Evolutionary conservation across 371 early-diverging fungal genomes (phyloP), one percentile per base, ranked within the genome.

Genomic region (Fennellomyces sp.): DNA sequence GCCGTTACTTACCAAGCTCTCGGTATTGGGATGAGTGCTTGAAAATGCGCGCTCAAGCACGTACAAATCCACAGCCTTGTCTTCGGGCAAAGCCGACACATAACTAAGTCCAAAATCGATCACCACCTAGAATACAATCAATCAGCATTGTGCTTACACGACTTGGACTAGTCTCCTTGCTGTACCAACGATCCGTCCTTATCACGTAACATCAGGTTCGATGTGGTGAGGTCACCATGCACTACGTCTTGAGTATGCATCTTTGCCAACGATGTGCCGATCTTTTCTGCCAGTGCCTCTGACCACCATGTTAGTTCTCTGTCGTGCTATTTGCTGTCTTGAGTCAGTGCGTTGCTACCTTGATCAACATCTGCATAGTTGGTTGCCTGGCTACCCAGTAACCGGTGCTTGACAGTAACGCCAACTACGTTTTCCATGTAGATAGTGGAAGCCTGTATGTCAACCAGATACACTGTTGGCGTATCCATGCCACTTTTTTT

Each of bases 1-100:
- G 6, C 23, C 45, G 17, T 33, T 25, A 39, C 65, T 64, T 83
- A 93, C 92, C 85, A 92, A 60, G 33, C 66, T 56, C 59, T 90
- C 89, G 6, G 92, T 84, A 27, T 90, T 79, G 2, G 91, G 95
- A 73, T 98, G 97, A 7, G 96, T 94, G 72, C 97, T 95, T 5
- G 80, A 62, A 64, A 99, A 88, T 1, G 99, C 94, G 31, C 95
- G 87, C 74, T 99, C 99, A 30, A 99, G 89, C 5, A 99, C 97
- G 78, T 99, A 99, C 29, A 99, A 81, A 83, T 99, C 99, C 1
- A 99, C 99, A 17, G 97, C 99, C 76, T 98, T 98, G 76, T 99
- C 99, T 71, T 99, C 99, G n/a, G 78, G 72, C 66, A 96, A 79
- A 3, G 68, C 66, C 11, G 97, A 94, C 25, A 88, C 80, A 66